These are phyloP conservation scores for Wakefieldia striispora DNA, from an alignment of 768 basidiomycete species.

Conservation along the genomic window DNA sequence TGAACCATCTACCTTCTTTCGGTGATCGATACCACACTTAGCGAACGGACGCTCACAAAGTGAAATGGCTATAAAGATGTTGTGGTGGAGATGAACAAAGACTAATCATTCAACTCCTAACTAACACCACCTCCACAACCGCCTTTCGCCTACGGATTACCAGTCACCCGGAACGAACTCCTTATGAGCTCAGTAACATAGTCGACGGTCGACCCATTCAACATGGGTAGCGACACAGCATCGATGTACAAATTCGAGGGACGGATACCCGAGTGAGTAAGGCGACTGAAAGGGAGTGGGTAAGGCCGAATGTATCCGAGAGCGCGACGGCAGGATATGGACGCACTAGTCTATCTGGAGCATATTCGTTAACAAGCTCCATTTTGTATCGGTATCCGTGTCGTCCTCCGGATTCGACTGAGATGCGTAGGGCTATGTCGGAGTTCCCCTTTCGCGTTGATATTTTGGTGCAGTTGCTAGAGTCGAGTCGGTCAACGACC, in stretches of 20 bases:
- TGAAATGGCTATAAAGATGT: too few relatives aligned
- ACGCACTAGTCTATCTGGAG: slow-evolving; percentile 84
- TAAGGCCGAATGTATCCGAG: background rate
- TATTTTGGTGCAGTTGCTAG: slow-evolving; percentile 76
- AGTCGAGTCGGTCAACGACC: background rate
- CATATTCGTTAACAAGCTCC: slow-evolving; percentile 62
- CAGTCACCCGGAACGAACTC: slow-evolving; percentile 74
- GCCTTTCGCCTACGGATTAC: slow-evolving; percentile 90
- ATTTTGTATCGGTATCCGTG: slow-evolving; percentile 97
- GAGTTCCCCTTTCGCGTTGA: slow-evolving; percentile 59
- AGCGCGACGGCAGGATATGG: background rate
- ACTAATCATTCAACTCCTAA: slow-evolving; percentile 72
- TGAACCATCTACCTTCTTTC: too few relatives aligned
- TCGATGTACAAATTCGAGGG: slow-evolving; percentile 81
- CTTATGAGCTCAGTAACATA: slow-evolving; percentile 94
- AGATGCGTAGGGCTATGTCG: slow-evolving; percentile 68
- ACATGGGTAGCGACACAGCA: slow-evolving; percentile 71
- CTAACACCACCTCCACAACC: slow-evolving; percentile 97
- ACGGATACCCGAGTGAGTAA: slow-evolving; percentile 62
- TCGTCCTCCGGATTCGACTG: slow-evolving; percentile 94
- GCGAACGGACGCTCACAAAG: too few relatives aligned
- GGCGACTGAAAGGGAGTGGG: slow-evolving; percentile 57
- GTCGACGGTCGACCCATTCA: slow-evolving; percentile 87
- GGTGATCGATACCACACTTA: too few relatives aligned
- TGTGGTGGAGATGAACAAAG: too few relatives aligned